Conservation (phyloP, 164 flowering plant species). For the Magnolia officinalis region DNA sequence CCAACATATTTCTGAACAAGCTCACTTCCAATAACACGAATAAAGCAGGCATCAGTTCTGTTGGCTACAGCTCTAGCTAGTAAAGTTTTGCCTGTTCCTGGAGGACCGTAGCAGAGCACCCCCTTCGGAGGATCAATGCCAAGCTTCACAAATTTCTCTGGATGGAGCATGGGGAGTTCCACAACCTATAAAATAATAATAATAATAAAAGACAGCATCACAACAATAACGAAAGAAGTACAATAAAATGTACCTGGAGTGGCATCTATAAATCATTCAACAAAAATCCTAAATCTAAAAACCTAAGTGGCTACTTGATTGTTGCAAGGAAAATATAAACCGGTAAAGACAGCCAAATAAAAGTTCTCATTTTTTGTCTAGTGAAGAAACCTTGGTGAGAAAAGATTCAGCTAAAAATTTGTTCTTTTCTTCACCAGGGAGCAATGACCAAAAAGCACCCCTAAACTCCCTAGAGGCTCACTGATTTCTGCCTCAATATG, state of each 20-base stretch:
- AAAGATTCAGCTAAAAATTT: no score
- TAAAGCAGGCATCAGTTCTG: constrained; percentile 96
- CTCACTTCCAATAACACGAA: constrained; percentile 97
- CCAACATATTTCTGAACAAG: constrained; percentile 98
- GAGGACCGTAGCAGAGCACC: constrained; percentile 97
- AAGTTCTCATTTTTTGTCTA: no score
- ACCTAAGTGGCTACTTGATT: neutral
- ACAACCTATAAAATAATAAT: constrained; percentile 45
- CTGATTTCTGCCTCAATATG: no score
- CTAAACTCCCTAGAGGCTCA: no score
- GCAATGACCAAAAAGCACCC: no score
- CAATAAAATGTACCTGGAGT: no score
- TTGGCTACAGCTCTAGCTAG: constrained; percentile 97
- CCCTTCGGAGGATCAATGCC: constrained; percentile 99
- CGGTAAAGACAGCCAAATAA: neutral
- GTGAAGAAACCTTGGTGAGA: no score
- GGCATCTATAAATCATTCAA: no score
- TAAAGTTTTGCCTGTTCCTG: constrained; percentile 97
- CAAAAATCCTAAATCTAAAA: neutral
- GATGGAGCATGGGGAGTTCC: constrained; percentile 96
- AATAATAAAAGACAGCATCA: neutral
- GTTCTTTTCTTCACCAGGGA: no score
- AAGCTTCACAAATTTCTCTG: constrained; percentile 96
- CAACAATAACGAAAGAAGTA: neutral
- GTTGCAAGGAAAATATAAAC: neutral